Evolutionary conservation across 768 basidiomycete genomes (phyloP), one percentile per base, ranked within the genome.

Genomic region (Macrolepiota albuminosa): DNA sequence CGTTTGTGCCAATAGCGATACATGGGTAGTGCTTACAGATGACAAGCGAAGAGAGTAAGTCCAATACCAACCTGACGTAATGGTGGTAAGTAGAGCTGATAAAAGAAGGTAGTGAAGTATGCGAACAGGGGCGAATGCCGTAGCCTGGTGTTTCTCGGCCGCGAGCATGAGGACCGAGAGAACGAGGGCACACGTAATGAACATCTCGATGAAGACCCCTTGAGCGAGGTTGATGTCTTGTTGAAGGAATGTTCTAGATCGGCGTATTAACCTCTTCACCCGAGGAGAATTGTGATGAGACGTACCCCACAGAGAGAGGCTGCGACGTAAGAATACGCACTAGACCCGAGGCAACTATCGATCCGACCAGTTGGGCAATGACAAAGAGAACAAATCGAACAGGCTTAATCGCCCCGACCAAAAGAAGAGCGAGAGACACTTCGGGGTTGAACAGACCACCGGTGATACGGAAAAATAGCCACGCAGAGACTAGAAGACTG

Each of bases 91-190:
- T 26, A 43, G 14, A 42, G 9, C 29, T 33, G 51, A 50, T 48
- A 42, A 36, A 10, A 56, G 34, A 56, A 45, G 45, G 11, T 16
- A n/a, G 34, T 34, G 18, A 66, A 43, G 52, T 72, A 48, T 33
- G 29, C 31, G 9, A 52, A 85, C 84, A n/a, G 87, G 87, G 21
- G 86, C 86, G 65, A 88, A 85, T 0, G 87, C 83, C 1, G 86
- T 88, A 2, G 77, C 75, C 31, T 75, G 72, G 64, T 87, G 87
- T 70, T 88, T 88, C 71, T 88, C 88, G 16, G 83, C 84, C 4
- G 88, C 87, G 29, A 89, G 69, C 85, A 89, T 88, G 61, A 88
- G 79, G n/a, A 88, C 84, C 6, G 87, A 75, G 14, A 87, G 70
- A 46, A 84, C 80, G 43, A 88, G 75, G 16, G 77, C 75, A 13